These are phyloP conservation scores for Pleurotus salmoneostramineus DNA, from an alignment of 768 basidiomycete species.

Conservation along the genomic window DNA sequence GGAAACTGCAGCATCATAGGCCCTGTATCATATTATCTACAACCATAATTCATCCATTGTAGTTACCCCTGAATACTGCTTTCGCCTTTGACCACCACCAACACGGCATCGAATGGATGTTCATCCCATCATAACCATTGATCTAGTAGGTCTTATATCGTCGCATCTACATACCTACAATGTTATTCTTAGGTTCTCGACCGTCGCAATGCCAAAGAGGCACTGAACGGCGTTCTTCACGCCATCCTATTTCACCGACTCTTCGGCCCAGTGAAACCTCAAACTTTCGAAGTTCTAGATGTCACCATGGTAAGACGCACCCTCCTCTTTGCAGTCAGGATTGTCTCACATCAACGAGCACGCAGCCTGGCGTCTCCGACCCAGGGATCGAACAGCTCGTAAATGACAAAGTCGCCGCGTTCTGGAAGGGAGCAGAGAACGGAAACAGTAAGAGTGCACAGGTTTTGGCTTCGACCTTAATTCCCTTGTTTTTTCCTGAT, in stretches of 20 bases:
- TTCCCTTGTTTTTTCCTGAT: background rate
- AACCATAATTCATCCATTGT: background rate
- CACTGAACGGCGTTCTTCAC: constrained; percentile 73
- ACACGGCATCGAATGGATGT: background rate
- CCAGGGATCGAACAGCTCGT: constrained; percentile 67
- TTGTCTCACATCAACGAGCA: background rate
- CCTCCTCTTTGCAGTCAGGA: background rate
- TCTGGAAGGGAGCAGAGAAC: constrained; percentile 76
- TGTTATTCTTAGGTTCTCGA: constrained; percentile 53
- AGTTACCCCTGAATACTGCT: background rate
- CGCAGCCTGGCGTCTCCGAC: constrained; percentile 76
- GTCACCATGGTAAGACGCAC: constrained; percentile 72
- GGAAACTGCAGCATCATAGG: constrained; percentile 5
- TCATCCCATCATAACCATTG: constrained; percentile 46
- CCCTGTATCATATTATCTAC: background rate
- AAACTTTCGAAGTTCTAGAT: constrained; percentile 75
- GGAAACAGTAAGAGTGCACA: constrained; percentile 63
- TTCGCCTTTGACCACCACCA: background rate
- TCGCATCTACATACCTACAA: constrained; percentile 8
- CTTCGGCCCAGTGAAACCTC: constrained; percentile 76
- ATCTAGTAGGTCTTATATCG: constrained; percentile 29
- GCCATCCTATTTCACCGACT: constrained; percentile 80
- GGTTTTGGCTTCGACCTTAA: constrained; percentile 28
- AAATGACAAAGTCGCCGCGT: constrained; percentile 70
- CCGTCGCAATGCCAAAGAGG: constrained; percentile 68